These are phyloP conservation scores for Myriosclerotinia duriaeana DNA, from an alignment of 2,329 filamentous ascomycete genomes.

Conservation along the genomic window DNA sequence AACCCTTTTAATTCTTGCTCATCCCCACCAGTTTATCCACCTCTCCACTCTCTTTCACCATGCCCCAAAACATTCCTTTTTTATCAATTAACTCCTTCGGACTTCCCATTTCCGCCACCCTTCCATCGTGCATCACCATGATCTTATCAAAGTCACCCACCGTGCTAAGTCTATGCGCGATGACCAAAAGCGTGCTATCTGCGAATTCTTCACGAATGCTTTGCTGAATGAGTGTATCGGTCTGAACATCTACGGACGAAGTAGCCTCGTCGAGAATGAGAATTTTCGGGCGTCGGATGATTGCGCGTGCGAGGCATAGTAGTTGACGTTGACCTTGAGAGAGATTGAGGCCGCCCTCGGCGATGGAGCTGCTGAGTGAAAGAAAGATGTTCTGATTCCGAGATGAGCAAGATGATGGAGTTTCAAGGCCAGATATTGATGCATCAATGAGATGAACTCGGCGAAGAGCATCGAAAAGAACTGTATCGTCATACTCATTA, in stretches of 20 bases:
- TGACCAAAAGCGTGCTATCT: slow-evolving; percentile 66
- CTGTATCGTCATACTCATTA: slow-evolving; percentile 38
- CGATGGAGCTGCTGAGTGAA: slow-evolving; percentile 60
- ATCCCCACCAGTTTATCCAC: slow-evolving; percentile 12
- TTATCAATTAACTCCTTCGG: slow-evolving; percentile 54
- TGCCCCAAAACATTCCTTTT: slow-evolving; percentile 31
- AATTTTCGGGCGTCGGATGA: slow-evolving; percentile 81
- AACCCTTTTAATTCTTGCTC: background rate
- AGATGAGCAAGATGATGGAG: slow-evolving; percentile 19
- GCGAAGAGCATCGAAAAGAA: slow-evolving; percentile 79
- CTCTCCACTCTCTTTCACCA: slow-evolving; percentile 31
- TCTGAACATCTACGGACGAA: slow-evolving; percentile 68
- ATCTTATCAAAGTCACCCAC: slow-evolving; percentile 75
- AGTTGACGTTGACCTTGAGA: slow-evolving; percentile 83
- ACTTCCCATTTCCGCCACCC: slow-evolving; percentile 56
- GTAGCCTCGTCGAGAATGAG: slow-evolving; percentile 96
- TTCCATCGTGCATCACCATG: slow-evolving; percentile 65
- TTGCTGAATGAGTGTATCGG: slow-evolving; percentile 71
- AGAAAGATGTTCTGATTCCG: slow-evolving; percentile 27
- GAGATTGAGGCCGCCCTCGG: slow-evolving; percentile 58
- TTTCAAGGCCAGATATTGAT: slow-evolving; percentile 1
- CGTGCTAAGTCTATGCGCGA: slow-evolving; percentile 72
- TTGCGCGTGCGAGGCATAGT: slow-evolving; percentile 75
- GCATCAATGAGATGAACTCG: slow-evolving; percentile 75
- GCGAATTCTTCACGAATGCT: slow-evolving; percentile 70